Conservation (phyloP, 2,329 filamentous ascomycete genomes). For the Diaporthe citriasiana region DNA sequence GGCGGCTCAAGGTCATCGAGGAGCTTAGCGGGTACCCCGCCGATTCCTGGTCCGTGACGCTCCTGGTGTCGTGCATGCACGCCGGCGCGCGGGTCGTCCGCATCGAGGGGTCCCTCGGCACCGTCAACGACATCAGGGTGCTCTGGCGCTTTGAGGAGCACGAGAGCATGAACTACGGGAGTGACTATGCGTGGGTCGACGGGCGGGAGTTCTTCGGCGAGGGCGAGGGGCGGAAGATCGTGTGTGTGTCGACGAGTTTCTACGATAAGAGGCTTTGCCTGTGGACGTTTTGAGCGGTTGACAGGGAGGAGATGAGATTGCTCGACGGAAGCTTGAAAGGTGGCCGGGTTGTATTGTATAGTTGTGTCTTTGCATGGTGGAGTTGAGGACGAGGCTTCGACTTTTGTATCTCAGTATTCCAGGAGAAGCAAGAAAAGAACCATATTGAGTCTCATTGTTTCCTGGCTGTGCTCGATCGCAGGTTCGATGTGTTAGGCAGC, state of each 20-base stretch:
- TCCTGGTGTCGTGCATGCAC: conserved; percentile 92
- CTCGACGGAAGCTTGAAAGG: not conserved
- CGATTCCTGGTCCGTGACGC: conserved; percentile 47
- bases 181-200: conserved; percentile 71
- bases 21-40: conserved; percentile 42
- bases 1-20: conserved; percentile 79
- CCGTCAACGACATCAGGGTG: conserved; percentile 73
- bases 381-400: not conserved
- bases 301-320: not conserved
- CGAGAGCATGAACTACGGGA: conserved; percentile 95
- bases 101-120: conserved; percentile 53
- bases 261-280: conserved; percentile 80
- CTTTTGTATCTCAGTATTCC: not conserved
- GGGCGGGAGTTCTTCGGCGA: conserved; percentile 38
- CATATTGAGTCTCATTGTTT: too few relatives aligned
- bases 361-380: not conserved
- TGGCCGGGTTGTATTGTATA: not conserved
- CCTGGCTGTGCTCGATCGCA: not conserved
- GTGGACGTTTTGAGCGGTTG: conserved; percentile 62
- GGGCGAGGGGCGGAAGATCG: conserved; percentile 49
- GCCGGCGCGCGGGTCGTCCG: conserved; percentile 80
- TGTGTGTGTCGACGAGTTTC: conserved; percentile 80
- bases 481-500: too few relatives aligned
- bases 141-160: conserved; percentile 85
- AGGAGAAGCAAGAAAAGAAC: not conserved